These are phyloP conservation scores for Pseudopithomyces maydicus DNA, from an alignment of 2,329 filamentous ascomycete species.

Conservation along the genomic window DNA sequence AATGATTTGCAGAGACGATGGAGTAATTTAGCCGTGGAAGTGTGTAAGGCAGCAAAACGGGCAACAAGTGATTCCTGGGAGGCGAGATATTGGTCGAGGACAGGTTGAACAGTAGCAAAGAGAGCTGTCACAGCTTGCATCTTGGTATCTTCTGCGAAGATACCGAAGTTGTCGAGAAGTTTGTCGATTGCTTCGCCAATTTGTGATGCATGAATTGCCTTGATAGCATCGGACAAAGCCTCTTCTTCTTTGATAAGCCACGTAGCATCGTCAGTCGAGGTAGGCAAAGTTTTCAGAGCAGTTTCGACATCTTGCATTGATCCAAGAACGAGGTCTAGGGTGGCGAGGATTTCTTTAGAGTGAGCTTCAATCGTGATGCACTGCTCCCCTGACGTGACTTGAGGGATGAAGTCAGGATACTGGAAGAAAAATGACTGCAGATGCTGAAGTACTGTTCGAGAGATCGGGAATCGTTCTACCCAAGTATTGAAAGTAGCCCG, in stretches of 20 bases:
- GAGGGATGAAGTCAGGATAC: conserved; percentile 8
- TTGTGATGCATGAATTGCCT: conserved; percentile 63
- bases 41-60: conserved; percentile 68
- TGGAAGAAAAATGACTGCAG: conserved; percentile 66
- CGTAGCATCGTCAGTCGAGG: conserved; percentile 63
- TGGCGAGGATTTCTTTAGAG: conserved; percentile 62
- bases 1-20: conserved; percentile 79
- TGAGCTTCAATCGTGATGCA: conserved; percentile 50
- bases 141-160: conserved; percentile 45
- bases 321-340: conserved; percentile 78
- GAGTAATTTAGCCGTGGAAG: conserved; percentile 73
- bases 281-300: conserved; percentile 59
- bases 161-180: conserved; percentile 53
- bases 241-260: conserved; percentile 64
- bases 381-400: conserved; percentile 3
- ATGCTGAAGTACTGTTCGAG: conserved; percentile 57
- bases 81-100: conserved; percentile 73
- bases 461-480: conserved; percentile 28
- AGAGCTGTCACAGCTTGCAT: conserved; percentile 60
- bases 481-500: conserved; percentile 21
- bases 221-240: conserved; percentile 51
- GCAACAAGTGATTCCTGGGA: conserved; percentile 65
- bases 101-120: conserved; percentile 67
- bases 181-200: conserved; percentile 55
- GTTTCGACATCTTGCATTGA: conserved; percentile 75